Evolutionary conservation across 352 stramenopile species (phyloP), one percentile per base, ranked within the genome.

Genomic region (Pythium periplocum): DNA sequence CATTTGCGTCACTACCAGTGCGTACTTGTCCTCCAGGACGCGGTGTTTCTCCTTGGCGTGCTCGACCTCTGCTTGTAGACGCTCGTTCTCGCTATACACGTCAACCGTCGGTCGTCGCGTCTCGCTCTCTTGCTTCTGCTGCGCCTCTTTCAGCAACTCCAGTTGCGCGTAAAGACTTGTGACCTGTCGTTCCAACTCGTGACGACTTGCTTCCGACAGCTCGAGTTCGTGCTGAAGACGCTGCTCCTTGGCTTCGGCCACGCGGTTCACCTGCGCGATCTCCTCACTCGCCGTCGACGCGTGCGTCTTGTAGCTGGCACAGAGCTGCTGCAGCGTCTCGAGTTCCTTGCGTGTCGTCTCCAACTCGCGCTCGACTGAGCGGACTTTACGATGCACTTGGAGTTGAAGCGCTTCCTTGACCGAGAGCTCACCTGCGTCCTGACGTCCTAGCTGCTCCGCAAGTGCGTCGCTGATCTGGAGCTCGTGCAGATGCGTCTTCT

Each of bases 401-500:
- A 92, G 50, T 40, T 90, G 82, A 8, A 90, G 59, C 30, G 66
- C 78, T 44, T 92, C 82, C 31, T 64, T 71, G 26, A 92, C 55
- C 0, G 79, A 84, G 6, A 90, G 34, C 7, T 84, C 67, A 2
- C 76, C 62, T 40, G 78, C 63, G 33, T 75, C 56, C 52, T 92
- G 82, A 2, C 71, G 56, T 2, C 68, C 59, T 12, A 90, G 50
- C 66, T 92, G 76, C 43, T 86, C 65, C 4, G 78, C 77, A 1
- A 90, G 55, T 4, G 71, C 66, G 8, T 87, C 75, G 3, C 78
- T 86, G 44, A 90, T 86, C 52, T 83, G 51, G 2, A 93, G 56
- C 45, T 69, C 68, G n/a, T 54, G 52, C 39, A 89, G 69, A 44
- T 93, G 82, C 0, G 43, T 63, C 51, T 86, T 89, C 41, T 93